Base-by-base conservation (phyloP, 176 grass and related monocot genomes). In the Thalia dealbata region DNA sequence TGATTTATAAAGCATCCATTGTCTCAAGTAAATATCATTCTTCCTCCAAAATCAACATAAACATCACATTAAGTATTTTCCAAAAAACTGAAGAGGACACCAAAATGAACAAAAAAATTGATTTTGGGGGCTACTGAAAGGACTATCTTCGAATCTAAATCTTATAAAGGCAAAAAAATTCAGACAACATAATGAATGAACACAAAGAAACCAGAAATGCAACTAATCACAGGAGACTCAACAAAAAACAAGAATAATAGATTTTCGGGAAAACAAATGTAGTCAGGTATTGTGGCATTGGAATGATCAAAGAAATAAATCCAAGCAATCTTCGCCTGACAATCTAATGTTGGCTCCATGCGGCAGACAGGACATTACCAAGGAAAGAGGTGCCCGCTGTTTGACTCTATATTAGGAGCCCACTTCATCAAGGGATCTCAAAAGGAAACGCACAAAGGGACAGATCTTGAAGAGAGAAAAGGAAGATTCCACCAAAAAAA, bases 311-410 rank as follows among this genome's bases (percentile, higher is more conserved):
- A 73, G n/a, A 23, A 85, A 28, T 4, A 58, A 46, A 64, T 75
- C 78, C 72, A 81, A 72, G 78, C 77, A 67, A 85, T 81, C 77
- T 81, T 85, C 67, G 41, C 26, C 83, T 81, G 83, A 67, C 75
- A 16, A 23, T 52, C 65, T 25, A 22, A 73, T 85, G 30, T 85
- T 22, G 83, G 83, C 78, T 85, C 83, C 71, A 85, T 77, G 78
- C 78, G 73, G 83, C 83, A 85, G 83, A 73, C 78, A 77, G 75
- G 75, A 18, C 48, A 81, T 85, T 58, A 78, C 83, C 78, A 77
- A 51, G 10, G 32, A 38, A 75, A 50, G 43, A 32, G 78, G 71
- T 78, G 62, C 78, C 79, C 58, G 72, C 78, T 85, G 83, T 43
- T 81, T 81, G 78, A 81, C 78, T 85, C 83, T 77, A 55, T 55